phyloP scores from a whole-genome alignment of 129 eudicot species.

The Escallonia herrerae region DNA sequence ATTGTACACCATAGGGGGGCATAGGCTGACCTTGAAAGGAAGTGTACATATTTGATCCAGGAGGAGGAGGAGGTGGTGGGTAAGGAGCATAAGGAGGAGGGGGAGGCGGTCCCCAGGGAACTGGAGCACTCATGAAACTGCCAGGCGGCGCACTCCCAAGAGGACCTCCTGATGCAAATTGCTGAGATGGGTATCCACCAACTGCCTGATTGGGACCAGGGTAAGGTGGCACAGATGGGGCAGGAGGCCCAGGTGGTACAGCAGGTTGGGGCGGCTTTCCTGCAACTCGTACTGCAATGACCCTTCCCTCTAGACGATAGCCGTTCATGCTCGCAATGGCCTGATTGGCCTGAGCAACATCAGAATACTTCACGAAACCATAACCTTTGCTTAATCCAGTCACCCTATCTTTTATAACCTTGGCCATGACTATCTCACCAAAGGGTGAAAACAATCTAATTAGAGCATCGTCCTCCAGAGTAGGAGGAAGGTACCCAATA shows the following conservation, averaged over 20 bases:
- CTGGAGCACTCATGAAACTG: conserved; percentile 51
- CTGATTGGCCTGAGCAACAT: conserved; percentile 61
- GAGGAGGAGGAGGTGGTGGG: conserved; percentile 59
- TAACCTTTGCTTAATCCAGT: conserved; percentile 83
- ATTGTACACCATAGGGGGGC: conserved; percentile 53
- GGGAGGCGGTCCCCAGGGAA: conserved; percentile 71
- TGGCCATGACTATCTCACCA: conserved; percentile 90
- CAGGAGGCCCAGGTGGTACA: conserved; percentile 75
- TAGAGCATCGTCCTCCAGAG: conserved; percentile 77
- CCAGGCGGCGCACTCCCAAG: conserved; percentile 61
- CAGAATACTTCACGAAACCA: conserved; percentile 84
- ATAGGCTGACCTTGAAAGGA: conserved; percentile 45
- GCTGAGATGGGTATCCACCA: conserved; percentile 76
- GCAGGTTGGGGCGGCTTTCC: conserved; percentile 93
- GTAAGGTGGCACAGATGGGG: conserved; percentile 43
- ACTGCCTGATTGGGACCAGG: conserved; percentile 40
- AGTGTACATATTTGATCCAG: conserved; percentile 54
- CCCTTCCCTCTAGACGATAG: conserved; percentile 74
- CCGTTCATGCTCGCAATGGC: conserved; percentile 91
- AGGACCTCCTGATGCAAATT: conserved; percentile 63
- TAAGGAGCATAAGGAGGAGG: conserved; percentile 63
- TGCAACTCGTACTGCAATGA: conserved; percentile 87
- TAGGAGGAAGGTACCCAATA: conserved; percentile 84
- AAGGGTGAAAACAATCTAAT: conserved; percentile 64
- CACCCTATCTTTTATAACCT: conserved; percentile 77